Percentiles rank a stretch among this genome's conserved stretches.
Conservation (phyloP, 805 yeast genomes). For the Metschnikowia rubicola region DNA sequence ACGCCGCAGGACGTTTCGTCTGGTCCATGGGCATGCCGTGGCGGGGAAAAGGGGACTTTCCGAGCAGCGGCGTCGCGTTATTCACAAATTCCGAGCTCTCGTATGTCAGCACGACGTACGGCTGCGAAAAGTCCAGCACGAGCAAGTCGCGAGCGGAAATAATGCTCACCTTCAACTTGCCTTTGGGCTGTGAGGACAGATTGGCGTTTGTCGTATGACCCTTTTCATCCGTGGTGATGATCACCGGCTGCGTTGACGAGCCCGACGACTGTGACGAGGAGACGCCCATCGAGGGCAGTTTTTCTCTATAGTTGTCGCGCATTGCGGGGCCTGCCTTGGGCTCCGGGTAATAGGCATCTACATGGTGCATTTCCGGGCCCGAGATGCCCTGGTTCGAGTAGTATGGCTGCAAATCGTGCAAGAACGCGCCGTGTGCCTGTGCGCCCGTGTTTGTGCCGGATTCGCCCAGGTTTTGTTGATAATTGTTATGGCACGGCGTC, state of each 20-base stretch:
- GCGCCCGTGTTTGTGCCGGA: background rate
- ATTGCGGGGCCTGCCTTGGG: constrained; percentile 1
- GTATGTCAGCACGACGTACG: constrained; percentile 88
- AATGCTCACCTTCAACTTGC: constrained; percentile 77
- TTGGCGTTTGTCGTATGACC: constrained; percentile 29
- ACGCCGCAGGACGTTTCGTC: constrained; percentile 29
- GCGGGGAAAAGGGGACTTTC: constrained; percentile 25
- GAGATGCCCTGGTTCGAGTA: constrained; percentile 15
- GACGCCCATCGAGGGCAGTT: background rate
- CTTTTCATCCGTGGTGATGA: constrained; percentile 41
- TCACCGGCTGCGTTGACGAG: constrained; percentile 21
- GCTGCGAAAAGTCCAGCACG: constrained; percentile 58
- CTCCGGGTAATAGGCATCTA: constrained; percentile 21
- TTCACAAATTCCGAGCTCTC: constrained; percentile 90
- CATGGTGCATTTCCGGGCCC: constrained; percentile 6
- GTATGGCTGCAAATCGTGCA: constrained; percentile 19
- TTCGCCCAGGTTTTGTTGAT: constrained; percentile 1
- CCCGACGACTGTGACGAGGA: constrained; percentile 9
- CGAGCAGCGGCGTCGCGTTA: constrained; percentile 61
- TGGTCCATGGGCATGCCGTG: constrained; percentile 17
- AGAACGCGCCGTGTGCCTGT: constrained; percentile 4
- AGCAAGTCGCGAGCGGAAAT: constrained; percentile 72
- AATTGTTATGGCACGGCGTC: constrained; percentile 10
- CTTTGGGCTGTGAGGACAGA: constrained; percentile 55
- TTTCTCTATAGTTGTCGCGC: background rate